Evolutionary conservation across 306 rosid species (phyloP), one percentile per base, ranked within the genome.

Genomic region (Trifolium pratense): DNA sequence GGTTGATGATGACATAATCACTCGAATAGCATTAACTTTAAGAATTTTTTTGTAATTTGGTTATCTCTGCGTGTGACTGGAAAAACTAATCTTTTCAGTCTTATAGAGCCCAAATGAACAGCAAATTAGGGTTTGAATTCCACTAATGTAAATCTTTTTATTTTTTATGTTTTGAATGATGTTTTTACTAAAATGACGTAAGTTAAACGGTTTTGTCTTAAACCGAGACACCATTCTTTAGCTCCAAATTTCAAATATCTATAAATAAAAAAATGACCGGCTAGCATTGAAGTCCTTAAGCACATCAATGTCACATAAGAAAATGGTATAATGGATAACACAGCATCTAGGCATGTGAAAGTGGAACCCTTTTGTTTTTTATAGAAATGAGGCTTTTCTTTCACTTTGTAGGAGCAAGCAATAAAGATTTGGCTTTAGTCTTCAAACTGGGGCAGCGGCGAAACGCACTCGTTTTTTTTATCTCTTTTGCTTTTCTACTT

Each of bases 341-440:
- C 20, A 80, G 86, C 86, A 83, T 79, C 86, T 79, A 71, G 62
- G 66, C 86, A 83, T 83, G 79, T 83, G 84, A 34, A 79, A 66
- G 84, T 83, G 86, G 86, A 59, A 56, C 74, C 73, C 79, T 49
- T 75, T 26, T 42, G 53, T 55, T 48, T 74, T 34, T 11, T 23
- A 62, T 43, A 64, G 31, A 66, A 59, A 76, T 64, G 66, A 45
- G 46, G 52, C 55, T 20, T 81, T 72, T 56, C 60, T n/a, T 76
- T 72, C 66, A 66, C 81, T 70, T 65, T 70, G 74, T 70, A 55
- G 14, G 51, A 63, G 40, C 76, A 71, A 63, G 40, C 76, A 71
- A 62, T 71, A 26, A 59, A 26, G 6, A 29, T 59, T 59, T 58
- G 5, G 20, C 64, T 14, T 29, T 59, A 59, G 6, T 26, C 39